Evolutionary conservation across 495 filamentous ascomycete species (phyloP).

Genomic region (Daldinia decipiens): DNA sequence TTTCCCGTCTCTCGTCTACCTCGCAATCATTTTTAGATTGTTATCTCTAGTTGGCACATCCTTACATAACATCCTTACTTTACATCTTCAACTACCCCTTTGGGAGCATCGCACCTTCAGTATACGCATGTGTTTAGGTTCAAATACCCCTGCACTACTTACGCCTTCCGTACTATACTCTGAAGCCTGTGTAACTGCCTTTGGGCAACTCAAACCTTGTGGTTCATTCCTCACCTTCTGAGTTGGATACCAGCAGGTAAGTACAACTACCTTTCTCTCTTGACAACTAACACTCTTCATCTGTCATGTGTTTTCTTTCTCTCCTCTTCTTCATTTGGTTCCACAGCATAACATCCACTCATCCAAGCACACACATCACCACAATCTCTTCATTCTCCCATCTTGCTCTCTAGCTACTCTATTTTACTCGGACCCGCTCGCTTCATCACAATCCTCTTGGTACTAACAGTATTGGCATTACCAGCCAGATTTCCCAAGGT

Average conservation of each 20-base stretch:
- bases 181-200: neutral
- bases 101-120: neutral
- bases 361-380: conserved; percentile 52
- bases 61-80: neutral
- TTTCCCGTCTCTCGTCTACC: neutral
- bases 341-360: conserved; percentile 63
- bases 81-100: neutral
- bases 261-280: conserved; percentile 9
- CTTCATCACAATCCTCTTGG: conserved; percentile 62
- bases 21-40: neutral
- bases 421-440: conserved; percentile 64
- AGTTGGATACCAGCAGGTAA: conserved; percentile 11
- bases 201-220: neutral
- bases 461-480: conserved; percentile 54
- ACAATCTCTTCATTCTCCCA: conserved; percentile 57
- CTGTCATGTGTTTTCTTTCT: conserved; percentile 31
- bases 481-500: conserved; percentile 47
- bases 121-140: neutral
- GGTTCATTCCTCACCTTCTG: conserved; percentile 1
- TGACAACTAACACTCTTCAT: conserved; percentile 2
- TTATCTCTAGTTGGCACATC: neutral
- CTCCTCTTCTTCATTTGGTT: conserved; percentile 51
- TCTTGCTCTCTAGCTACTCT: conserved; percentile 66
- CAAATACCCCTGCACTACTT: neutral
- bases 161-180: conserved; percentile 2